phyloP scores from a whole-genome alignment of 2,329 filamentous ascomycete genomes.

The Pochonia chlamydosporia region DNA sequence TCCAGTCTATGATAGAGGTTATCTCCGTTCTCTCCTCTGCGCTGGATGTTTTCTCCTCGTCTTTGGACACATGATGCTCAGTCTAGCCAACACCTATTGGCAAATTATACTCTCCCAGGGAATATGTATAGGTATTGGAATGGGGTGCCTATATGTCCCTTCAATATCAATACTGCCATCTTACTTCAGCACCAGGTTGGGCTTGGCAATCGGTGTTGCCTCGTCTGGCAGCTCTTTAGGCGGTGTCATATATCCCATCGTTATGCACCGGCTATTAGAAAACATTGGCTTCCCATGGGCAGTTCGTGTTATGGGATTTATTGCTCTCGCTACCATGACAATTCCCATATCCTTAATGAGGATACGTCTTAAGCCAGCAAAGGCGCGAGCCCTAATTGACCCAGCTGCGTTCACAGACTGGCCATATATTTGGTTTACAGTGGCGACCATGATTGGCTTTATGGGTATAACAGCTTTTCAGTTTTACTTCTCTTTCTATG shows the following conservation, averaged over 20 bases:
- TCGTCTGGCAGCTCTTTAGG: constrained; percentile 19
- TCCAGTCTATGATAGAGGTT: constrained; percentile 36
- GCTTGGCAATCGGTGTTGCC: constrained; percentile 24
- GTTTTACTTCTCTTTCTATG: constrained; percentile 36
- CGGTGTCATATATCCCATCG: constrained; percentile 21
- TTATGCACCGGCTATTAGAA: constrained; percentile 36
- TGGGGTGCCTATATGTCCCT: constrained; percentile 28
- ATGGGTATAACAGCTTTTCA: constrained; percentile 46
- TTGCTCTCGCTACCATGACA: constrained; percentile 31
- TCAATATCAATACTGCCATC: constrained; percentile 30
- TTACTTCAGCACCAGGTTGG: constrained; percentile 28
- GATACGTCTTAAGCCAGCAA: constrained; percentile 27
- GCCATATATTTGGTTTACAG: constrained; percentile 31
- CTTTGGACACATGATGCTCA: constrained; percentile 38
- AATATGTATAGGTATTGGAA: constrained; percentile 31
- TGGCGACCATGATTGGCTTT: constrained; percentile 31
- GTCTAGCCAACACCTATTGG: constrained; percentile 38
- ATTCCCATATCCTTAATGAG: constrained; percentile 33
- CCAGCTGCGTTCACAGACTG: constrained; percentile 42
- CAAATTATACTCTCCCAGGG: constrained; percentile 34
- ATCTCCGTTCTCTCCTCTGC: constrained; percentile 30
- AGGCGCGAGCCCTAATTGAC: constrained; percentile 44
- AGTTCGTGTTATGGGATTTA: constrained; percentile 36
- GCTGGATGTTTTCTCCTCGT: constrained; percentile 29
- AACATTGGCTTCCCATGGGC: constrained; percentile 51